Percentiles rank a stretch among this genome's conserved stretches.
Evolutionary conservation across 2,329 filamentous ascomycete species (phyloP).

Genomic region (Pyrenophora graminea): DNA sequence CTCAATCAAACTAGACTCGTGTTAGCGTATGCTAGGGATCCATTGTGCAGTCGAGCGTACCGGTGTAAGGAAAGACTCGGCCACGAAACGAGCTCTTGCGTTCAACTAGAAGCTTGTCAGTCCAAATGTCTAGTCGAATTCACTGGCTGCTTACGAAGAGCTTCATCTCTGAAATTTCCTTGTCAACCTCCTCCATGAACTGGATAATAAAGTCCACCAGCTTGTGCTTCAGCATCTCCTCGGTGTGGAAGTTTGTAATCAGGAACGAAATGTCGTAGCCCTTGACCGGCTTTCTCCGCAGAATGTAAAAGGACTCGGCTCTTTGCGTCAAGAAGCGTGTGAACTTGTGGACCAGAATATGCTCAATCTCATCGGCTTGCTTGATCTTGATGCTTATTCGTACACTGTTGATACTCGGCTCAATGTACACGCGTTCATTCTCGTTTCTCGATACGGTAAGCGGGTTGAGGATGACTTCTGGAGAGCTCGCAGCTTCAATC

Average conservation of each 20-base stretch:
- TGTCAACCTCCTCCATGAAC: slow-evolving; percentile 99
- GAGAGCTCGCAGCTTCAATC: slow-evolving; percentile 89
- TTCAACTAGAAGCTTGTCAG: slow-evolving; percentile 70
- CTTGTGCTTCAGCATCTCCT: slow-evolving; percentile 99
- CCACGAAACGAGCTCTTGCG: slow-evolving; percentile 93
- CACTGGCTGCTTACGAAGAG: slow-evolving; percentile 72
- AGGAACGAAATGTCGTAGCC: slow-evolving; percentile 99
- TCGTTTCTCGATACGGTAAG: slow-evolving; percentile 92
- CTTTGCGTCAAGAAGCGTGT: slow-evolving; percentile 94
- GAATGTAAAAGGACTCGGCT: slow-evolving; percentile 95
- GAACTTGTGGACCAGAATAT: slow-evolving; percentile 98
- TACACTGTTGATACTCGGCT: slow-evolving; percentile 95
- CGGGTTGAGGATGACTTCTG: slow-evolving; percentile 90
- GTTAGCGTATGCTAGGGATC: slow-evolving; percentile 5
- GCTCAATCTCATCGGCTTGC: slow-evolving; percentile 98
- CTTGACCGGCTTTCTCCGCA: slow-evolving; percentile 94
- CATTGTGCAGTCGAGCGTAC: slow-evolving; percentile 54
- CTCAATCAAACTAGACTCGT: slow-evolving; percentile 30
- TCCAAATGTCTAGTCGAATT: neutral
- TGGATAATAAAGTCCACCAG: slow-evolving; percentile 98
- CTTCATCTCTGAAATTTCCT: slow-evolving; percentile 99
- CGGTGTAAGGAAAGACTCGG: slow-evolving; percentile 96
- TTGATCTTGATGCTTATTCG: slow-evolving; percentile 99
- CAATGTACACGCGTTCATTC: slow-evolving; percentile 94
- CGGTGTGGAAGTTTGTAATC: slow-evolving; percentile 98